A percentile compares a stretch with the other conserved stretches of the same genome.
Conservation (phyloP, 768 basidiomycete species). For the Coprinopsis cinerea region DNA sequence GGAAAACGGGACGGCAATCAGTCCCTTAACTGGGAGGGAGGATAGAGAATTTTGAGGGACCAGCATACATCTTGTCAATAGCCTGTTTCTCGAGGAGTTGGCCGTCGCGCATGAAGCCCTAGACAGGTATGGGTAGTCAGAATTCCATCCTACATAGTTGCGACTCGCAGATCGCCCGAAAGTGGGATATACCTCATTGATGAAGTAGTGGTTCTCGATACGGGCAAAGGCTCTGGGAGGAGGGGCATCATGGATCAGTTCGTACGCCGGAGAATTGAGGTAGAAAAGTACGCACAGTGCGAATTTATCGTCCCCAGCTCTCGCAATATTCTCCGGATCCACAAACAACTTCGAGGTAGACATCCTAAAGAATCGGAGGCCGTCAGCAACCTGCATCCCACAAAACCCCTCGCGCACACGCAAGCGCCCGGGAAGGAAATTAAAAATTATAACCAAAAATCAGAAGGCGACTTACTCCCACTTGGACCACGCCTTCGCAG, state of each 20-base stretch:
- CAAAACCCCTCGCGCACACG: neutral
- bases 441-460: neutral
- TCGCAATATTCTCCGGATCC: constrained; percentile 60
- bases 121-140: neutral
- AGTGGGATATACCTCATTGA: constrained; percentile 66
- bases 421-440: no score
- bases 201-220: constrained; percentile 89
- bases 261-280: neutral
- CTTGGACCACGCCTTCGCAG: constrained; percentile 83
- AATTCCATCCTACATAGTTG: neutral
- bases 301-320: constrained; percentile 67
- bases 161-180: no score
- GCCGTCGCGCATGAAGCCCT: constrained; percentile 87
- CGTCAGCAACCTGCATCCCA: neutral
- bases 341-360: constrained; percentile 69
- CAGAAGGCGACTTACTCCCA: constrained; percentile 71
- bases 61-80: constrained; percentile 81
- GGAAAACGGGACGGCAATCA: neutral
- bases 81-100: constrained; percentile 79
- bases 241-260: neutral
- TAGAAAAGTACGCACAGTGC: constrained; percentile 27
- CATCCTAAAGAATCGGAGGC: constrained; percentile 54
- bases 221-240: constrained; percentile 67
- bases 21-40: neutral
- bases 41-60: no score